Evolutionary conservation across 805 yeast genomes (phyloP).

Genomic region (Metschnikowia koreensis): DNA sequence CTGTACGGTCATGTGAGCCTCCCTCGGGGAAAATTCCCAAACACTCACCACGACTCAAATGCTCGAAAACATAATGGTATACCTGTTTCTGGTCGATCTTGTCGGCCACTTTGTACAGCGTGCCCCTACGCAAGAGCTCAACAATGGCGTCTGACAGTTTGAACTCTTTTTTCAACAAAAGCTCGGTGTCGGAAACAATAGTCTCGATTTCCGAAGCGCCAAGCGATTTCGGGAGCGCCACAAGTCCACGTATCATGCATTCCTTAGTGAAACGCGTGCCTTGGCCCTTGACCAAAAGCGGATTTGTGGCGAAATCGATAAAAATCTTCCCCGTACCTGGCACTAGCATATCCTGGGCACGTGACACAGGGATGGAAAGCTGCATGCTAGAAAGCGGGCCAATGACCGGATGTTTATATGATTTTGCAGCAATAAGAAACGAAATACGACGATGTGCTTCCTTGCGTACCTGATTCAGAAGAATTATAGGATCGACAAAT

Average conservation of each 20-base stretch:
- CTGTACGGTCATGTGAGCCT: constrained; percentile 95
- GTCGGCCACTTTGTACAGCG: constrained; percentile 68
- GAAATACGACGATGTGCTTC: constrained; percentile 68
- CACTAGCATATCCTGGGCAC: constrained; percentile 84
- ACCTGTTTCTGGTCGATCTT: constrained; percentile 85
- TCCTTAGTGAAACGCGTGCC: constrained; percentile 66
- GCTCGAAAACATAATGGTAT: constrained; percentile 80
- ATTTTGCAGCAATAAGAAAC: constrained; percentile 81
- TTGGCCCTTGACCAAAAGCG: constrained; percentile 56
- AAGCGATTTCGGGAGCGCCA: constrained; percentile 73
- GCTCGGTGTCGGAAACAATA: constrained; percentile 68
- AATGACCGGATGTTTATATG: constrained; percentile 62
- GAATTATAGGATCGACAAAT: constrained; percentile 76
- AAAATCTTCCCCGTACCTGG: constrained; percentile 65
- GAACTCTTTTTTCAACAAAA: constrained; percentile 69
- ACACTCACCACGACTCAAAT: constrained; percentile 74
- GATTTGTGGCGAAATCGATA: constrained; percentile 51
- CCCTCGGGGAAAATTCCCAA: constrained; percentile 97
- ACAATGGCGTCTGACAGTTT: constrained; percentile 46
- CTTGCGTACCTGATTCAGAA: constrained; percentile 75
- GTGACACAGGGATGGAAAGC: constrained; percentile 82
- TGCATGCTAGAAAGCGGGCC: constrained; percentile 76
- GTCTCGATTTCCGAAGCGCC: constrained; percentile 74
- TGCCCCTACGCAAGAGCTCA: constrained; percentile 48
- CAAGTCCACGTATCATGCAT: constrained; percentile 61